Base-by-base conservation (phyloP, 1,284 basidiomycete species). In the Microbotryomycetes sp. region DNA sequence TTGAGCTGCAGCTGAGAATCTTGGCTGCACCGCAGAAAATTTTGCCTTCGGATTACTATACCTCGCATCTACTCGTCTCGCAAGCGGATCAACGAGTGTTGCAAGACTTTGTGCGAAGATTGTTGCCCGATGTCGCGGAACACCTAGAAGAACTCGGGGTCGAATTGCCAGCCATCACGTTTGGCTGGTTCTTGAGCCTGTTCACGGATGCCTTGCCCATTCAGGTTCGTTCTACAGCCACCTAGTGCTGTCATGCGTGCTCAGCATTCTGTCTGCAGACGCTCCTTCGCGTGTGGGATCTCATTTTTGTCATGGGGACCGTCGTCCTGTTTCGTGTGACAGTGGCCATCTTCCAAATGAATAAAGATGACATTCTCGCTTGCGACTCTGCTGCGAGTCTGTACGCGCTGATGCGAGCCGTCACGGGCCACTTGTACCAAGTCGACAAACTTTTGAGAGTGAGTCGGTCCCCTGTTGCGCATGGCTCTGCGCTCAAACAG, bases 121-220 rank as follows among this genome's bases (percentile, higher is more conserved):
- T 82, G 54, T 78, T 87, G 23, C 94, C 94, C 0, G 85, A 63
- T 16, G 50, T 71, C n/a, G 81, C 86, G 55, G 73, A 77, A 0
- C 92, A 97, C 72, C 80, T 98, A 24, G 80, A 79, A 3, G 81
- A 85, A 18, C 82, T 97, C 0, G 88, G 86, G 2, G 86, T 97
- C 2, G 93, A 98, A 73, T 80, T 98, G 4, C 86, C 88, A 1
- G 92, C 92, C 0, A 90, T 97, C 60, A 97, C 91, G 61, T 97
- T 97, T 77, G 93, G 92, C 3, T 98, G 94, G 94, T 97, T 97
- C 78, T 79, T 98, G 45, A 93, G 90, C 5, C 79, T 98, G 21
- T 98, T 97, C 73, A 97, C 94, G 0, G 92, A 97, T 72, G 96
- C 92, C 75, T 78, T 97, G 3, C 94, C 94, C 3, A 89, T 97